Conservation (phyloP, 1,284 basidiomycete genomes). For the Heterobasidion irregulare region DNA sequence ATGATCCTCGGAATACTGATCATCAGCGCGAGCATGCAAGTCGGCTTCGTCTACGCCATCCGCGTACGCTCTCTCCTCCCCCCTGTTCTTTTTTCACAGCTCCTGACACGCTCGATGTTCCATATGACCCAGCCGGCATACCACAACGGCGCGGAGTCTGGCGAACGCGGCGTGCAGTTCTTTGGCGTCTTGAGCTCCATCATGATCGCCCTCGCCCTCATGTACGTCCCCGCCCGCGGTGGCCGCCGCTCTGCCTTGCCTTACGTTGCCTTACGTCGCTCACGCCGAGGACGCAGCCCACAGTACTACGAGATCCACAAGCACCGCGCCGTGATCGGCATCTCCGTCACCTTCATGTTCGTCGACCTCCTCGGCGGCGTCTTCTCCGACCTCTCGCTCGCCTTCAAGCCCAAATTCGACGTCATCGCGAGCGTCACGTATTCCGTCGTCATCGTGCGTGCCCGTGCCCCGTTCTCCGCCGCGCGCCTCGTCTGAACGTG, state of each 20-base stretch:
- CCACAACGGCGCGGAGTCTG: constrained; percentile 29
- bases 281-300: constrained; percentile 21
- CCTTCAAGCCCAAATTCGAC: constrained; percentile 63
- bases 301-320: constrained; percentile 68
- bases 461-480: not conserved
- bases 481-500: not conserved
- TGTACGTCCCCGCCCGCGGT: constrained; percentile 28
- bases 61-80: constrained; percentile 25
- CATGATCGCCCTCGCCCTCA: constrained; percentile 50
- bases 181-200: constrained; percentile 63
- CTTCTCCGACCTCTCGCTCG: constrained; percentile 63
- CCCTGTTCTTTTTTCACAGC: constrained; percentile 7
- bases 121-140: constrained; percentile 26
- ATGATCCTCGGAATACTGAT: constrained; percentile 28
- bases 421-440: constrained; percentile 60
- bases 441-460: constrained; percentile 47
- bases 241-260: not conserved
- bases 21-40: constrained; percentile 50
- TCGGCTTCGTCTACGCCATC: constrained; percentile 51
- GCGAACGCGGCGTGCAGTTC: constrained; percentile 37
- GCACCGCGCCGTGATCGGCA: constrained; percentile 62
- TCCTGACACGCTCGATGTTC: constrained; percentile 1
- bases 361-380: constrained; percentile 70
- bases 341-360: constrained; percentile 63
- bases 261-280: not conserved